These are phyloP conservation scores for Penicillium decumbens DNA, from an alignment of 2,329 filamentous ascomycete species.

Conservation along the genomic window DNA sequence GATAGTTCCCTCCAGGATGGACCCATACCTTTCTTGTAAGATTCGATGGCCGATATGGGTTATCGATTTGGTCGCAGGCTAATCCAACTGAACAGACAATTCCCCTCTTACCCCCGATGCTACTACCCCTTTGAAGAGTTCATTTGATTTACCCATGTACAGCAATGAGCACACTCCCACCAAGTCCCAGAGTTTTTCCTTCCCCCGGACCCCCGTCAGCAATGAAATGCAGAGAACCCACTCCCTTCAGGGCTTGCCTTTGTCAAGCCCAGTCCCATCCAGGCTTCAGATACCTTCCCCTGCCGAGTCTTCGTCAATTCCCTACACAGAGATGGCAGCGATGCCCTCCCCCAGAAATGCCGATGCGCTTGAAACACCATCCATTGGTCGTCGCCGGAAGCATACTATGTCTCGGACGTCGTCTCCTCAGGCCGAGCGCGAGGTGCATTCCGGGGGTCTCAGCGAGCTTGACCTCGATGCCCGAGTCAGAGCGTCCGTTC, in stretches of 20 bases:
- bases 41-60: neutral
- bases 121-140: constrained; percentile 55
- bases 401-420: constrained; percentile 21
- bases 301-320: constrained; percentile 49
- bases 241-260: constrained; percentile 45
- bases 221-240: constrained; percentile 44
- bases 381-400: constrained; percentile 19
- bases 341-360: constrained; percentile 30
- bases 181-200: constrained; percentile 34
- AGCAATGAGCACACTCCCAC: constrained; percentile 40
- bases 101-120: constrained; percentile 62
- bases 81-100: constrained; percentile 9
- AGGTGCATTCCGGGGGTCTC: constrained; percentile 44
- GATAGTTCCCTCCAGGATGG: constrained; percentile 35
- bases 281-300: constrained; percentile 46
- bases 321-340: constrained; percentile 52
- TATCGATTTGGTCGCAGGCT: neutral
- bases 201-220: constrained; percentile 31
- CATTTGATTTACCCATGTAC: constrained; percentile 36
- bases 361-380: constrained; percentile 28
- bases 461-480: constrained; percentile 50
- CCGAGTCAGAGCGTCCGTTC: constrained; percentile 58
- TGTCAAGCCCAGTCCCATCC: constrained; percentile 31
- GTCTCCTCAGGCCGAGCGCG: constrained; percentile 32
- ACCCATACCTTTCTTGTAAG: constrained; percentile 51